Conservation (phyloP, 1,284 basidiomycete genomes). For the Leucoagaricus sp. region DNA sequence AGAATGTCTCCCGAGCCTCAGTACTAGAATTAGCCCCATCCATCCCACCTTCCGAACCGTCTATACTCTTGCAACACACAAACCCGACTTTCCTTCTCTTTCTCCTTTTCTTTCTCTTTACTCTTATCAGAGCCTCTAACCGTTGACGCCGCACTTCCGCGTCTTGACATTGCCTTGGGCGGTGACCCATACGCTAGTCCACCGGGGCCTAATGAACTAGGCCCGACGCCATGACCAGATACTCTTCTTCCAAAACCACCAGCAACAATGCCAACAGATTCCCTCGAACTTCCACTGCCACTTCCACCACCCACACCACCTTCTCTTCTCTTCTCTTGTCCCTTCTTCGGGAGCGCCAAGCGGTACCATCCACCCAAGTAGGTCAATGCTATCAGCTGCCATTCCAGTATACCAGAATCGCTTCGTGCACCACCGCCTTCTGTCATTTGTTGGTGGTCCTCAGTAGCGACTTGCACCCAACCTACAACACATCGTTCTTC, state of each 20-base stretch:
- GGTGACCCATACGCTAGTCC: slow-evolving; percentile 35
- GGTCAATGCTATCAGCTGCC: slow-evolving; percentile 83
- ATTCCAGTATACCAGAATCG: slow-evolving; percentile 41
- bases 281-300: not conserved
- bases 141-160: slow-evolving; percentile 40
- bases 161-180: slow-evolving; percentile 30
- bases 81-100: slow-evolving; percentile 60
- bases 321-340: slow-evolving; percentile 60
- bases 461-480: slow-evolving; percentile 69
- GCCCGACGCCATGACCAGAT: not conserved
- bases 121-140: slow-evolving; percentile 56
- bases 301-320: slow-evolving; percentile 32
- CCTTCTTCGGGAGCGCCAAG: slow-evolving; percentile 71
- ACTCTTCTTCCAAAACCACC: not conserved
- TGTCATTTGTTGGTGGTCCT: slow-evolving; percentile 26
- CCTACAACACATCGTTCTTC: slow-evolving; percentile 85
- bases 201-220: not conserved
- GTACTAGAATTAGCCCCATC: slow-evolving; percentile 63
- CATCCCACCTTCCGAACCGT: slow-evolving; percentile 82
- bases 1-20: not conserved
- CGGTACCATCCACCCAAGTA: slow-evolving; percentile 94
- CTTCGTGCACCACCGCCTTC: slow-evolving; percentile 26
- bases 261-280: not conserved
- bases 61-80: slow-evolving; percentile 76
- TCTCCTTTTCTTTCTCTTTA: slow-evolving; percentile 64